Conservation (phyloP, 305 asterid genomes). For the Fraxinus baroniana region DNA sequence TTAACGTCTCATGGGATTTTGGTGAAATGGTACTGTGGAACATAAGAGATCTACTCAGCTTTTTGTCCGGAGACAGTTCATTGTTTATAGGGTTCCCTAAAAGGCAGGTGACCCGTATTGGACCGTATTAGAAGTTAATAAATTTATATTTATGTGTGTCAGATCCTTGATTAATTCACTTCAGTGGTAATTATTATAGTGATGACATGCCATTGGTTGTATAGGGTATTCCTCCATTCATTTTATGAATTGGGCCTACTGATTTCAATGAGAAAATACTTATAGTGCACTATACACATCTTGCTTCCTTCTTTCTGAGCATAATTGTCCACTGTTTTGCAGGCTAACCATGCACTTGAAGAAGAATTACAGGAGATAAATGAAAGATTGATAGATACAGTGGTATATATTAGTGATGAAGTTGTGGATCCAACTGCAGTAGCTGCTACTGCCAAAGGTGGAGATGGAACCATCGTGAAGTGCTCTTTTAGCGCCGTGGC, state of each 20-base stretch:
- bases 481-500: conserved; percentile 87
- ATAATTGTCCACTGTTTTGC: conserved; percentile 29
- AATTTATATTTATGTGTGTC: neutral
- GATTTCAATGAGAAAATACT: neutral
- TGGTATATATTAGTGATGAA: conserved; percentile 71
- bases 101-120: neutral
- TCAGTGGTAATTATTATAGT: neutral
- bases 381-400: conserved; percentile 79
- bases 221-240: neutral
- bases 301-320: neutral
- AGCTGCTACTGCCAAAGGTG: conserved; percentile 74
- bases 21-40: neutral
- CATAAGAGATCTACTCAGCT: neutral
- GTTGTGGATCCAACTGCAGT: conserved; percentile 82
- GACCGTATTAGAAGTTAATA: neutral
- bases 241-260: neutral
- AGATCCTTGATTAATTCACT: neutral
- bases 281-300: neutral
- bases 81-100: neutral
- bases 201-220: neutral
- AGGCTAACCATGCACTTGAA: conserved; percentile 84
- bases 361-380: conserved; percentile 91
- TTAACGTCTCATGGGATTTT: neutral
- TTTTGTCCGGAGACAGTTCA: neutral
- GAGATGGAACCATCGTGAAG: conserved; percentile 82